A percentile compares a stretch with the other conserved stretches of the same genome.
Evolutionary conservation across 768 basidiomycete genomes (phyloP).

Genomic region (Termitomyces sp.): DNA sequence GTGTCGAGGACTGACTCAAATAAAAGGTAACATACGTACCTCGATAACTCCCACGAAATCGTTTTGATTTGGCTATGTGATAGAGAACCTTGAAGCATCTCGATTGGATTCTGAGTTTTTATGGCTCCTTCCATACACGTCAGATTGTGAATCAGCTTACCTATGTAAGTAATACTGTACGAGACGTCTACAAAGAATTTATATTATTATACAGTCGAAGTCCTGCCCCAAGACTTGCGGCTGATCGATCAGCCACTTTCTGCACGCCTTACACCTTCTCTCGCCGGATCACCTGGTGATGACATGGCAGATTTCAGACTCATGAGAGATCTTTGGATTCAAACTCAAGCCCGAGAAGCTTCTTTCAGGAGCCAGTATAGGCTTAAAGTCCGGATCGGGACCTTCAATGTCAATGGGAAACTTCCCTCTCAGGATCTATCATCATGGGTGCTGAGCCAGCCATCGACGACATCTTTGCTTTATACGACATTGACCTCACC

Average conservation of each 20-base stretch:
- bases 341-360: constrained; percentile 32
- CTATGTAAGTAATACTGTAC: constrained; percentile 6
- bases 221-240: constrained; percentile 52
- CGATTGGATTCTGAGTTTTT: constrained; percentile 30
- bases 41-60: constrained; percentile 8
- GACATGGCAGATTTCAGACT: constrained; percentile 51
- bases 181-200: neutral
- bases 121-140: constrained; percentile 41
- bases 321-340: constrained; percentile 64
- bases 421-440: constrained; percentile 67
- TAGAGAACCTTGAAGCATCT: constrained; percentile 18
- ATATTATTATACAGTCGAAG: constrained; percentile 26
- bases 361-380: constrained; percentile 24
- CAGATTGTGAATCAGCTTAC: constrained; percentile 12
- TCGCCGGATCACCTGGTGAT: constrained; percentile 58
- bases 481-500: constrained; percentile 22
- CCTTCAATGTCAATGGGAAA: constrained; percentile 84
- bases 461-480: neutral
- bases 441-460: constrained; percentile 47
- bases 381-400: constrained; percentile 59
- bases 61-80: constrained; percentile 10
- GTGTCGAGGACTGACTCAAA: constrained; percentile 50
- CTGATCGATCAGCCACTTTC: constrained; percentile 39
- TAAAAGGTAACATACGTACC: constrained; percentile 29
- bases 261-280: constrained; percentile 49